phyloP scores from a whole-genome alignment of 169 alveolate genomes.

The Miamiensis avidus region DNA sequence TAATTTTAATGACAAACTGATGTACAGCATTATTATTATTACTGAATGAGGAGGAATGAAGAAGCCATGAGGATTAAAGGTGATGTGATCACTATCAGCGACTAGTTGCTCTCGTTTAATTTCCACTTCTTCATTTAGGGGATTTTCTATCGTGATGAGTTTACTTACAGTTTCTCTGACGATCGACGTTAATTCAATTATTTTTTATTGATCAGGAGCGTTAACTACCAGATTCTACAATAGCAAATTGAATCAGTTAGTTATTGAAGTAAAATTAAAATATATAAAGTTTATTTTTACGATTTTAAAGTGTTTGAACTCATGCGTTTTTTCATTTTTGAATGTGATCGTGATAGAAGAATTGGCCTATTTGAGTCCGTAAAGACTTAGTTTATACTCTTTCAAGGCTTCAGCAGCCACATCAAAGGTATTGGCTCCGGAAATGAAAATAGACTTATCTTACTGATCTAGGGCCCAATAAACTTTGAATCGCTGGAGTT shows the following conservation, averaged over 20 bases:
- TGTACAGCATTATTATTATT: constrained; percentile 7
- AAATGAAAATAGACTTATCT: constrained; percentile 79
- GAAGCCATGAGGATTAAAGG: constrained; percentile 70
- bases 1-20: background rate
- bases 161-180: constrained; percentile 83
- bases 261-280: background rate
- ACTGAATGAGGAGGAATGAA: constrained; percentile 84
- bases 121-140: constrained; percentile 71
- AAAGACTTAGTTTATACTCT: constrained; percentile 81
- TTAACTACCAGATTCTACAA: constrained; percentile 57
- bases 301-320: constrained; percentile 70
- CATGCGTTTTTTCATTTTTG: constrained; percentile 76
- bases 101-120: constrained; percentile 63
- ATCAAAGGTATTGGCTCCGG: constrained; percentile 89
- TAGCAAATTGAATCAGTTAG: background rate
- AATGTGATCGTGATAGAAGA: constrained; percentile 76
- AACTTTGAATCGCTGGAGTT: constrained; percentile 84
- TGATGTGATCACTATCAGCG: constrained; percentile 72
- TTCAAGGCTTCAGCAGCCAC: constrained; percentile 81
- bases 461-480: constrained; percentile 73
- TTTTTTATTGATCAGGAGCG: constrained; percentile 67
- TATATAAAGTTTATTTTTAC: constrained; percentile 10
- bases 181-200: constrained; percentile 73
- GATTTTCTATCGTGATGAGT: constrained; percentile 84
- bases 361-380: constrained; percentile 68